Conservation (phyloP, 305 asterid genomes). For the Fraxinus sp. region DNA sequence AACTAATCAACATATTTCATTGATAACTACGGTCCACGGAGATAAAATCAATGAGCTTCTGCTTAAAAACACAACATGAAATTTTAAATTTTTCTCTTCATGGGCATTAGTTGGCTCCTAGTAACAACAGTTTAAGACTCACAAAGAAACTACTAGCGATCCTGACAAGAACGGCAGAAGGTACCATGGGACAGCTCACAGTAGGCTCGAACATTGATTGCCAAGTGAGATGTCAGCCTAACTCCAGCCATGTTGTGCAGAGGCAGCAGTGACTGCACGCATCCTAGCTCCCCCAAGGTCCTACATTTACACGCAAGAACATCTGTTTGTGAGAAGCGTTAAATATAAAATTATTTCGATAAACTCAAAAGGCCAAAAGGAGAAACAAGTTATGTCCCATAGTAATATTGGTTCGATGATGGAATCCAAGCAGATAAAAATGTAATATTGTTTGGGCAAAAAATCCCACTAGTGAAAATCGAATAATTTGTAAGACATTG, state of each 20-base stretch:
- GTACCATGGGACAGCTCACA: conserved; percentile 98
- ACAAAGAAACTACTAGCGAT: conserved; percentile 89
- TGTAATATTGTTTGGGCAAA: neutral
- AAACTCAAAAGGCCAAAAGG: conserved; percentile 4
- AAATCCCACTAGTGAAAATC: neutral
- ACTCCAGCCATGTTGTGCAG: conserved; percentile 51
- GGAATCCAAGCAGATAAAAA: neutral
- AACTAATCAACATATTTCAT: neutral
- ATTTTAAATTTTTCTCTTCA: conserved; percentile 10
- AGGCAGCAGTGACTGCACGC: conserved; percentile 68
- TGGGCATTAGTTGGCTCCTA: conserved; percentile 32
- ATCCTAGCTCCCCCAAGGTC: conserved; percentile 71
- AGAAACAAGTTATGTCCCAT: neutral
- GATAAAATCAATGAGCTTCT: conserved; percentile 12
- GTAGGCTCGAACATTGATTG: conserved; percentile 69
- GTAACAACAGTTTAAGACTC: conserved; percentile 48
- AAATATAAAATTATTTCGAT: neutral
- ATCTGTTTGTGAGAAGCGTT: neutral
- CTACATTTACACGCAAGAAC: conserved; percentile 38
- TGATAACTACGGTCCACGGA: neutral
- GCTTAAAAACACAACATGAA: neutral
- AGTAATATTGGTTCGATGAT: neutral
- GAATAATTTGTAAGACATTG: neutral
- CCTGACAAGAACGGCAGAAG: conserved; percentile 98
- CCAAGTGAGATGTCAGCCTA: conserved; percentile 63